Evolutionary conservation across 129 eudicot genomes (phyloP).

Genomic region (Flaveria brownii): DNA sequence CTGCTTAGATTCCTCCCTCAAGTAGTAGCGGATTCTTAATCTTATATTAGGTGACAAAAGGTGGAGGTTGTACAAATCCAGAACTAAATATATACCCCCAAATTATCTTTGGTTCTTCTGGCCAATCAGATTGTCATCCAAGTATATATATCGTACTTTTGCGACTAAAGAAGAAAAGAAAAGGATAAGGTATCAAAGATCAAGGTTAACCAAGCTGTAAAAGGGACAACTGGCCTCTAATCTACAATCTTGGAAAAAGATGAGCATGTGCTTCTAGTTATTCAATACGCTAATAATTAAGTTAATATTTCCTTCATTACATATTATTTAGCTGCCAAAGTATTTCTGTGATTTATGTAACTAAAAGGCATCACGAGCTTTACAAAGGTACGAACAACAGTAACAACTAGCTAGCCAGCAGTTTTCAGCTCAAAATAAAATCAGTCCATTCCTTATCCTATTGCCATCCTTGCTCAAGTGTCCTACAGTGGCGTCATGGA

Average conservation of each 20-base stretch:
- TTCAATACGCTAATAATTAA: neutral
- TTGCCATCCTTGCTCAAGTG: neutral
- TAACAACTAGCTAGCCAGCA: neutral
- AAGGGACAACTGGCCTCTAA: neutral
- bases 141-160: slow-evolving; percentile 18
- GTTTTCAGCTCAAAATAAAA: neutral
- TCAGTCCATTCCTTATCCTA: slow-evolving; percentile 11
- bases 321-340: slow-evolving; percentile 3
- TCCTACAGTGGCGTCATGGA: neutral
- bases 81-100: slow-evolving; percentile 12
- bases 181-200: slow-evolving; percentile 1
- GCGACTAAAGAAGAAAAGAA: slow-evolving; percentile 2
- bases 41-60: neutral
- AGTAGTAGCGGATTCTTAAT: slow-evolving; percentile 8
- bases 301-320: slow-evolving; percentile 17
- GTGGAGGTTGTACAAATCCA: slow-evolving; percentile 2
- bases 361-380: neutral
- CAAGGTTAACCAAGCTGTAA: neutral
- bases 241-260: neutral
- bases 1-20: neutral
- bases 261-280: slow-evolving; percentile 9
- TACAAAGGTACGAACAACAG: slow-evolving; percentile 15
- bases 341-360: neutral
- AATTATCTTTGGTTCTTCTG: slow-evolving; percentile 10
- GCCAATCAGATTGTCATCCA: neutral